Base-by-base conservation (phyloP, 129 eudicot genomes). In the Deinandra increscens region DNA sequence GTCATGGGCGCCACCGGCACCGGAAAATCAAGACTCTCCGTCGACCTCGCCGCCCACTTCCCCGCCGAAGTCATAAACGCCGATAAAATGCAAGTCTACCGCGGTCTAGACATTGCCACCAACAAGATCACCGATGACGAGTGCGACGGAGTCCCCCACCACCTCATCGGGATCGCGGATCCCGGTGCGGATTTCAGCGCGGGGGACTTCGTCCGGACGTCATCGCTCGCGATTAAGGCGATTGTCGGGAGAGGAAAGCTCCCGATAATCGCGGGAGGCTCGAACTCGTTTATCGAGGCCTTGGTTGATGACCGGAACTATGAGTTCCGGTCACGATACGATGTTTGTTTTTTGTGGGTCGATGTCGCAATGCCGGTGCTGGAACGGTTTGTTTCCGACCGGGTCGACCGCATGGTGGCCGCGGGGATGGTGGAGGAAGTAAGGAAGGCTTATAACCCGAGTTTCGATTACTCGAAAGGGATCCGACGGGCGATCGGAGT, bases 1-100 rank as follows among this genome's bases (percentile, higher is more conserved):
- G 84, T 92, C 4, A 69, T 92, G 89, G 98, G 98, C 0, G 95
- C 87, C 44, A 92, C 98, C 31, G 98, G 98, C 42, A 78, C 96
- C 41, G 98, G 96, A 1, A 92, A 92, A 68, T 86, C 98, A 15
- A 75, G 79, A 50, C 91, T 92, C 45, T 73, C 98, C 0, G 76
- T 92, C 73, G 95, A 88, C 64, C 64, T 92, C n/a, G 91, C 95
- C 72, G 72, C 80, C 17, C 89, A 65, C 14, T 80, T 78, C 68
- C 63, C 71, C 1, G 84, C 86, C 9, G 98, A 93, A 78, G 73
- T 93, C 11, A 70, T 93, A 17, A 93, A 93, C 68, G 86, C 95
- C n/a, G 98, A 92, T 33, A 92, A 92, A 72, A 92, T 92, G 60
- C 98, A 92, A 62, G 87, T 84, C 1, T 84, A 88, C 73, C 56